Evolutionary conservation across 805 yeast genomes (phyloP), one percentile per base, ranked within the genome.

Genomic region (Saccharomycopsis oosterbeekiorum): DNA sequence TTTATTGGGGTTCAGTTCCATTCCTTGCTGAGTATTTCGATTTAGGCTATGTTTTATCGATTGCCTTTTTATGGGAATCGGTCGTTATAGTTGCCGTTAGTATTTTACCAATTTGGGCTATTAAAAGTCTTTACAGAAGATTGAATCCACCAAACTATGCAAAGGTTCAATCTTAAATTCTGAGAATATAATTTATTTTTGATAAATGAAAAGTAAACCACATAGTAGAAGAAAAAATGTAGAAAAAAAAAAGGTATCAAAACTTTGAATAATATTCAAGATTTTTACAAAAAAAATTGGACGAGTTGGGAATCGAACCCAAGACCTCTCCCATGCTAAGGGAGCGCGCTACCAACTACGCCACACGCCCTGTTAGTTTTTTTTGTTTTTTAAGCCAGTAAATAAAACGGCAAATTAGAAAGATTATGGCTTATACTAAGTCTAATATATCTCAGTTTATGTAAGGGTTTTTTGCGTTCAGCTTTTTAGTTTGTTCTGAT

Each of bases 71-170:
- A 61, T 90, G 96, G 87, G 92, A 88, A 70, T 72, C 82, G 6
- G 72, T 78, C 1, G 75, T 86, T 9, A 85, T 89, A 12, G 73
- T 92, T 50, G 77, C 83, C 0, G 75, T 89, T 3, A 86, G 97
- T 6, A 76, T 93, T 61, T 73, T 90, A 42, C 99, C 99, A 0
- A 96, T 93, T 1, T 93, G 97, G 97, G 75, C 86, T 1, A 84
- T 85, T 2, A 89, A 89, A 72, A 78, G 88, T 3, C 75, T 93
- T 17, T 84, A 86, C 69, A 80, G 96, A 65, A 84, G 78, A 64
- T 72, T 94, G 61, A 83, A 91, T 67, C 98, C 99, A 2, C 99
- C 99, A 39, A 90, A 89, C 69, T 94, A 94, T 72, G 97, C 97
- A 9, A 94, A 94, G 72, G 98, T 94, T 51, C 98, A 92, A 71